These are phyloP conservation scores for Metarhizium guizhouense DNA, from an alignment of 2,329 filamentous ascomycete species.

Conservation along the genomic window DNA sequence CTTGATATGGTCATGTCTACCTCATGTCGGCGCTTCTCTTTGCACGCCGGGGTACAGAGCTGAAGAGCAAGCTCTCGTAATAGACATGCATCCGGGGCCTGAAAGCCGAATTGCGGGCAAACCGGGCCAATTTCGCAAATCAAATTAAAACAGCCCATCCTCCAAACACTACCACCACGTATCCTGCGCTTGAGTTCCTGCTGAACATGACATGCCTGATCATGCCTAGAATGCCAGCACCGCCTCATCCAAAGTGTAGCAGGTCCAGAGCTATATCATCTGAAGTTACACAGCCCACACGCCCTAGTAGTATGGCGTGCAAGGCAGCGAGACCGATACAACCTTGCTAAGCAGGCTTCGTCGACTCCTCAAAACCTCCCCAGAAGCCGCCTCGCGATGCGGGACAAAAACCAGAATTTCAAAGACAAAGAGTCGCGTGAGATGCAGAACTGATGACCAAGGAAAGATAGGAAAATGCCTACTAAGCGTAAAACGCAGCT, in stretches of 20 bases:
- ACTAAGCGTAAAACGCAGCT: conserved; percentile 20
- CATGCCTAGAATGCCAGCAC: neutral
- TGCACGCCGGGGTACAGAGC: neutral
- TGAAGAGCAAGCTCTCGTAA: neutral
- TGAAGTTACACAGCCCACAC: neutral
- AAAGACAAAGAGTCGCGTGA: conserved; percentile 8
- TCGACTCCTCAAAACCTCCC: conserved; percentile 21
- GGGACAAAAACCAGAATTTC: conserved; percentile 15
- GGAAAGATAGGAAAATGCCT: conserved; percentile 21
- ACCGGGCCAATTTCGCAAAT: neutral
- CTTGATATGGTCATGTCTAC: neutral
- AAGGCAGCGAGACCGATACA: neutral
- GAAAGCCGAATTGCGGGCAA: neutral
- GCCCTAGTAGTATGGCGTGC: neutral
- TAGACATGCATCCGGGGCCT: neutral
- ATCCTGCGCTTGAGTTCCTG: neutral
- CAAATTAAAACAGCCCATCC: neutral
- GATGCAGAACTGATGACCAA: conserved; percentile 15
- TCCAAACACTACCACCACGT: neutral
- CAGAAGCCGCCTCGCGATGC: conserved; percentile 24
- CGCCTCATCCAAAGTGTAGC: neutral
- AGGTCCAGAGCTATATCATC: neutral
- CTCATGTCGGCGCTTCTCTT: neutral
- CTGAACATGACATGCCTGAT: neutral
- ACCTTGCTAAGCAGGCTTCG: neutral